Conservation (phyloP, 169 alveolate genomes). For the Eimeria acervulina region DNA sequence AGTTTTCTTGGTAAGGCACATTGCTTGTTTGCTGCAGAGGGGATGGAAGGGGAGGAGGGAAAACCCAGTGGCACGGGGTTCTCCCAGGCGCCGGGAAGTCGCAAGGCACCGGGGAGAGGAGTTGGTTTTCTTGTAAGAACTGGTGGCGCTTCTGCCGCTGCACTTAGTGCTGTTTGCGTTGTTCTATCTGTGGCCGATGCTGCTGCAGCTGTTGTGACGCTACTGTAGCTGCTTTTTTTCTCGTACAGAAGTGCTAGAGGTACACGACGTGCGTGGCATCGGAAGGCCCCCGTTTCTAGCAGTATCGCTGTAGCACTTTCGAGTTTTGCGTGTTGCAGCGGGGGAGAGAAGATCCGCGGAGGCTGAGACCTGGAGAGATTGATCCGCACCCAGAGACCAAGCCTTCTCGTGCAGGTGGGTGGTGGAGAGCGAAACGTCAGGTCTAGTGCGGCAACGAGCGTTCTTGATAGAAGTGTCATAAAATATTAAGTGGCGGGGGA, state of each 20-base stretch:
- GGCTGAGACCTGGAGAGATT: slow-evolving; percentile 99
- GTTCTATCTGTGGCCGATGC: background rate
- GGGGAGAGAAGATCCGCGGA: slow-evolving; percentile 96
- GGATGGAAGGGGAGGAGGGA: slow-evolving; percentile 66
- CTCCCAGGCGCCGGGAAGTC: slow-evolving; percentile 74
- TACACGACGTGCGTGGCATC: background rate
- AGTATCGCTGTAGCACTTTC: background rate
- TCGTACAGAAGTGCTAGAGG: background rate
- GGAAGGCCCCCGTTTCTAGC: background rate
- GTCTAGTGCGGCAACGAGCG: background rate
- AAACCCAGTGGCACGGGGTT: slow-evolving; percentile 70
- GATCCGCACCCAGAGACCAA: slow-evolving; percentile 99
- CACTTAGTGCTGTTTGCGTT: background rate
- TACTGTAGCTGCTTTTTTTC: background rate
- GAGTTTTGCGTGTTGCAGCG: slow-evolving; percentile 44
- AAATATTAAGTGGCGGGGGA: background rate
- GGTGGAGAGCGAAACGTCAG: background rate
- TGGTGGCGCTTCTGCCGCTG: background rate
- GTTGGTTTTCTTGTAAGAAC: slow-evolving; percentile 53
- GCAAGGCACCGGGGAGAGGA: slow-evolving; percentile 77
- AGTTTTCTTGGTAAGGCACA: background rate
- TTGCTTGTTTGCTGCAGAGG: slow-evolving; percentile 23
- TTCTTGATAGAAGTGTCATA: background rate
- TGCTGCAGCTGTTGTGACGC: background rate
- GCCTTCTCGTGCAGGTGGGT: slow-evolving; percentile 97